These are phyloP conservation scores for Priceomyces fermenticarens DNA, from an alignment of 805 yeast genomes.

Conservation along the genomic window DNA sequence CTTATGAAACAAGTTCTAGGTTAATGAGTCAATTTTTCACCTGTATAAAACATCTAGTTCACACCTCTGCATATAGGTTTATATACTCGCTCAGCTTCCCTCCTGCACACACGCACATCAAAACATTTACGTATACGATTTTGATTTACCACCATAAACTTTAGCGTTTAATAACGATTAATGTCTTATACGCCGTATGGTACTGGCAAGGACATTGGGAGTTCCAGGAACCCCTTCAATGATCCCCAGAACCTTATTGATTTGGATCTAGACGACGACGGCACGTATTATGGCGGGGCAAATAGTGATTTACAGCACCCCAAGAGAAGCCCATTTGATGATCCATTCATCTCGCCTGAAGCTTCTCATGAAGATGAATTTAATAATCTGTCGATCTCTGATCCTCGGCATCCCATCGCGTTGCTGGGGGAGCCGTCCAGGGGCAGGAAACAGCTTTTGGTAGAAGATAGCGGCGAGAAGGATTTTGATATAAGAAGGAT, in stretches of 20 bases:
- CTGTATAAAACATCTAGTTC: no score
- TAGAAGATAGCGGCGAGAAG: conserved; percentile 18
- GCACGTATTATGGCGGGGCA: conserved; percentile 4
- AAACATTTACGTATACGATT: no score
- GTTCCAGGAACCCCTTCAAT: conserved; percentile 14
- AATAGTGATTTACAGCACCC: background rate
- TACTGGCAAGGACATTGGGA: background rate
- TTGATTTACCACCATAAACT: no score
- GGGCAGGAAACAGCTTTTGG: conserved; percentile 14
- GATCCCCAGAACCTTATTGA: conserved; percentile 30
- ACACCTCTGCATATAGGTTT: no score
- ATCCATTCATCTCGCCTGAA: conserved; percentile 32
- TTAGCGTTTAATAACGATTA: background rate
- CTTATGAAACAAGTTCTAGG: background rate
- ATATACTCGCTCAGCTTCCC: no score
- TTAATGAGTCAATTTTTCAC: no score
- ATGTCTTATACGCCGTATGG: conserved; percentile 5
- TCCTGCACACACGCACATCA: no score
- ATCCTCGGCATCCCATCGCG: conserved; percentile 20
- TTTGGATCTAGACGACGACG: conserved; percentile 20
- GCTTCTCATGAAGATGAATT: conserved; percentile 14
- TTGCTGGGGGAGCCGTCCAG: conserved; percentile 23
- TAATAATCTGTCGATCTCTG: conserved; percentile 4
- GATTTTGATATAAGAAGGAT: conserved; percentile 38
- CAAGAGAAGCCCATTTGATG: conserved; percentile 29